Base-by-base conservation (phyloP, 2,329 filamentous ascomycete species). In the Whalleya microplaca region DNA sequence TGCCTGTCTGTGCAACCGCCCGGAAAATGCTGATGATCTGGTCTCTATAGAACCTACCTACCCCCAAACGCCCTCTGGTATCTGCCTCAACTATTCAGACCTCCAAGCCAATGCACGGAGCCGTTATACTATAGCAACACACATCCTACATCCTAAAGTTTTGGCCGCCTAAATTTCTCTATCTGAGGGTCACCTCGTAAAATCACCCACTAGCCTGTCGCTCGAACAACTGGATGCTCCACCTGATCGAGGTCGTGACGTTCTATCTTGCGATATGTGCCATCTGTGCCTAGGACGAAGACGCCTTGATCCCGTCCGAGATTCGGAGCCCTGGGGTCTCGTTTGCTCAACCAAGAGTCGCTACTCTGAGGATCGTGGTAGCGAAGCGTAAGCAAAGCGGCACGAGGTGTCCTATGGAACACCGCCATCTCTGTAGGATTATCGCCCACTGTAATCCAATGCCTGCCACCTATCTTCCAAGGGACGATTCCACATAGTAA, bases 401-500 rank as follows among this genome's bases (percentile, higher is more conserved):
- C 63, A 27, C 67, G 63, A 4, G 67, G 66, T 1, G 62, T 55
- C 48, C 56, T 66, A 41, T 68, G 58, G 48, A 66, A 70, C 19
- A 56, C 56, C 0, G 51, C 32, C 8, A 57, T 44, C 20, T 57
- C 54, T 7, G 54, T 48, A 1, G 16, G 43, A 23, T 53, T 21
- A 41, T 53, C 37, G 41, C 53, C 37, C 42, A 72, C 68, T 3
- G 61, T 61, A 3, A 69, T 60, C 58, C 64, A 73, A 7, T 67
- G 66, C 51, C 82, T 82, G 2, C 87, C 82, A 0, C 92, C 92
- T 2, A 96, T 74, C 56, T 88, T 84, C 3, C 88, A 84, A 1
- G 87, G 85, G 9, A 96, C 91, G 2, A 98, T 85, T 0, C 84
- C 84, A 2, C 85, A 84, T 66, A 98, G 80, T 65, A 98, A 80